Evolutionary conservation across 495 filamentous ascomycete genomes (phyloP).

Genomic region (Penicilliopsis zonata): DNA sequence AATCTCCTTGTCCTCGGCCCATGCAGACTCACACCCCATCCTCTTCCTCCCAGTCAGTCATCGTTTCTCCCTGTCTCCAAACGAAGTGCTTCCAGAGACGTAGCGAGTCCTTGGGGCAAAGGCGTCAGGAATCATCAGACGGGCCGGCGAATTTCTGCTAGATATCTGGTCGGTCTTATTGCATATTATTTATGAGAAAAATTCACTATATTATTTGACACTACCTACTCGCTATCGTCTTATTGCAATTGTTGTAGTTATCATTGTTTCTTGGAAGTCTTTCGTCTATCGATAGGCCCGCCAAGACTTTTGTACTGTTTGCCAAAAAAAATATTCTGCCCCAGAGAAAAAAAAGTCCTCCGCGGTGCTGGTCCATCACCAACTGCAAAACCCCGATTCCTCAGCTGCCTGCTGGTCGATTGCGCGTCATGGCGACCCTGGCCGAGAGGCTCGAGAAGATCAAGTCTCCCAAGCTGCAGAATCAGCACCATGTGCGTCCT

Average conservation of each 20-base stretch:
- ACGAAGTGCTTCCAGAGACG: too few species aligned
- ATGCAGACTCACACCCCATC: too few species aligned
- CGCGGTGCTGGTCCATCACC: conserved; percentile 11
- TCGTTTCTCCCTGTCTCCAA: too few species aligned
- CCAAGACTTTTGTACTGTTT: conserved; percentile 21
- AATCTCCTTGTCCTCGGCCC: too few species aligned
- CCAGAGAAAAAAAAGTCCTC: conserved; percentile 19
- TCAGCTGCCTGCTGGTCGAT: conserved; percentile 15
- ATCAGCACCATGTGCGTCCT: conserved; percentile 69
- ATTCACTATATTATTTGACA: too few species aligned
- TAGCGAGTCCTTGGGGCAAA: too few species aligned
- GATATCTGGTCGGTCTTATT: too few species aligned
- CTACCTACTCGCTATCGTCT: too few species aligned
- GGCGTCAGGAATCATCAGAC: too few species aligned
- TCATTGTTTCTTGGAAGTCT: conserved; percentile 5
- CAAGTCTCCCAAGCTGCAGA: conserved; percentile 89
- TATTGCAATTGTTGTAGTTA: conserved; percentile 6
- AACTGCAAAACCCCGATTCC: conserved; percentile 2
- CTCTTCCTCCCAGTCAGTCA: too few species aligned
- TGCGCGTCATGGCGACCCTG: conserved; percentile 52
- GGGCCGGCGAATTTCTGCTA: too few species aligned
- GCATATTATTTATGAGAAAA: too few species aligned
- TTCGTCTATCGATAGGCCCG: conserved; percentile 15
- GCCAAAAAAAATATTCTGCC: conserved; percentile 11
- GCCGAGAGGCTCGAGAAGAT: conserved; percentile 91